phyloP scores from a whole-genome alignment of 768 basidiomycete species.

The Macrolepiota fuliginosa region DNA sequence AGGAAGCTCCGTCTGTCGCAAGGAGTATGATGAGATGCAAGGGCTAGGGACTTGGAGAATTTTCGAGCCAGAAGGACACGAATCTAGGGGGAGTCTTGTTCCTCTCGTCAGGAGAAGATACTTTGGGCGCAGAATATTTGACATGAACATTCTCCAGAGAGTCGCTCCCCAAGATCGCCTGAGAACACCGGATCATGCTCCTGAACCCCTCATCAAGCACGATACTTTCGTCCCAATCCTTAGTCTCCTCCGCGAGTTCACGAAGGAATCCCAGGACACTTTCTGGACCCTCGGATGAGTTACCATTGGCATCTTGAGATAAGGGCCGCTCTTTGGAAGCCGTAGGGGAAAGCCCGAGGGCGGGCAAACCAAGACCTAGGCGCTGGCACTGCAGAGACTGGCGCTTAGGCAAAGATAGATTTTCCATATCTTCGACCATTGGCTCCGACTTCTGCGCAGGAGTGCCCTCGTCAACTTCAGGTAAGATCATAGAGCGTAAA shows the following conservation, averaged over 20 bases:
- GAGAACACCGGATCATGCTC: constrained; percentile 36
- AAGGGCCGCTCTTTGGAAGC: not conserved
- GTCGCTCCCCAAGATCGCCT: constrained; percentile 3
- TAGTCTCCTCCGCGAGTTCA: constrained; percentile 49
- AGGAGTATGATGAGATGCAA: not conserved
- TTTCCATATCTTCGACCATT: constrained; percentile 13
- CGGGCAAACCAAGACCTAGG: not conserved
- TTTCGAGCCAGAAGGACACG: constrained; percentile 4
- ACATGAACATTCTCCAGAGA: constrained; percentile 5
- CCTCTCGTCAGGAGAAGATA: not conserved
- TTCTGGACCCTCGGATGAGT: constrained; percentile 17
- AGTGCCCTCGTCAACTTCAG: constrained; percentile 25
- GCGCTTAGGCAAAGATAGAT: not conserved
- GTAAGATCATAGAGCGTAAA: constrained; percentile 41
- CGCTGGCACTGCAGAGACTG: not conserved
- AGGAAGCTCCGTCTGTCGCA: not conserved
- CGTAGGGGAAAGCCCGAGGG: not conserved
- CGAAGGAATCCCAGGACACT: constrained; percentile 40
- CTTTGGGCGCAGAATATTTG: not conserved
- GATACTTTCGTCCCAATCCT: constrained; percentile 47
- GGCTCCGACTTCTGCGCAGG: not conserved
- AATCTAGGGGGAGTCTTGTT: not conserved
- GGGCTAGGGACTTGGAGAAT: not conserved
- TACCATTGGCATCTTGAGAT: not conserved
- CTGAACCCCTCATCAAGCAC: constrained; percentile 49